These are phyloP conservation scores for Annulohypoxylon nitens DNA, from an alignment of 495 filamentous ascomycete species.

Conservation along the genomic window DNA sequence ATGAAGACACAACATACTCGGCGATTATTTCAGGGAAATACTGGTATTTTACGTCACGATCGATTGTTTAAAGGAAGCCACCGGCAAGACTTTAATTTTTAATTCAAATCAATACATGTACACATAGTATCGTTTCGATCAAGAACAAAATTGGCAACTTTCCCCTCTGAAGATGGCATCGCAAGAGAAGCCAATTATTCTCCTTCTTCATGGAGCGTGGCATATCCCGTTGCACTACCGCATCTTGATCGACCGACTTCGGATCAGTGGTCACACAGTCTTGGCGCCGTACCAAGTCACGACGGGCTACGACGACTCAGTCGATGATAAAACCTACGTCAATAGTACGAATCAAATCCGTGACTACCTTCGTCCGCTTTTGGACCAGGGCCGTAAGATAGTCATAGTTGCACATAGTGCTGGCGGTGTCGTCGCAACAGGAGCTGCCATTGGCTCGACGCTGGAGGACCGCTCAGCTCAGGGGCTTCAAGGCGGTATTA, in stretches of 20 bases:
- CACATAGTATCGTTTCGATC: neutral
- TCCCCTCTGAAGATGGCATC: slow-evolving; percentile 14
- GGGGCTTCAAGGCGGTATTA: slow-evolving; percentile 54
- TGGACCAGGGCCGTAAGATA: slow-evolving; percentile 48
- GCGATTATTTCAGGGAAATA: neutral
- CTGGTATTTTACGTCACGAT: neutral
- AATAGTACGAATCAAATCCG: slow-evolving; percentile 41
- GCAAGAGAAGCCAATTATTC: slow-evolving; percentile 51
- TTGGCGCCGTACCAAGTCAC: slow-evolving; percentile 55
- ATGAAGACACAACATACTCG: neutral
- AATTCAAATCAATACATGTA: neutral
- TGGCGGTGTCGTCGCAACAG: slow-evolving; percentile 56
- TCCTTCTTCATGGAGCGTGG: slow-evolving; percentile 61
- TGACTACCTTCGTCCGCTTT: slow-evolving; percentile 37
- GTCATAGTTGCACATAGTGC: slow-evolving; percentile 60
- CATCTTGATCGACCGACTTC: slow-evolving; percentile 51
- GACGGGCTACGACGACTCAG: slow-evolving; percentile 47
- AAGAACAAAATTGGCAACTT: neutral
- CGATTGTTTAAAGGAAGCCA: neutral
- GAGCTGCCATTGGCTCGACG: slow-evolving; percentile 51
- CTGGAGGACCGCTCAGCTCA: slow-evolving; percentile 39
- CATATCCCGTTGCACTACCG: slow-evolving; percentile 58
- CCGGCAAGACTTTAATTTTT: neutral
- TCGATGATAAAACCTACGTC: slow-evolving; percentile 50
- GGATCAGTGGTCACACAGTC: slow-evolving; percentile 52